Base-by-base conservation (phyloP, 371 early-diverging fungal species). In the Zopfochytrium polystomum region DNA sequence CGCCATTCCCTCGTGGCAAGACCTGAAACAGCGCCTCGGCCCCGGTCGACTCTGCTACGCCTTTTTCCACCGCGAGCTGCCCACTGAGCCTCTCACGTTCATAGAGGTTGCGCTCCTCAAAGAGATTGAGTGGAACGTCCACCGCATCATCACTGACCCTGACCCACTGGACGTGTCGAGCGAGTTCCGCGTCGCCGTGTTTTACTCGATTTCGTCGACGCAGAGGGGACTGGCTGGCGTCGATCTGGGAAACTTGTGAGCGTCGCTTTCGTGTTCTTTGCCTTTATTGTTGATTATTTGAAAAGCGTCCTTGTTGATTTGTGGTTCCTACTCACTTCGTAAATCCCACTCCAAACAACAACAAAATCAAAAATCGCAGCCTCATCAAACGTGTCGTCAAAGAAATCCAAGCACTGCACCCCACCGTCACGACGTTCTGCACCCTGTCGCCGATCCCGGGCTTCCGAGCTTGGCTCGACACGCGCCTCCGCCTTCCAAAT, bases 361-460 rank as follows among this genome's bases (percentile, higher is more conserved):
- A n/a, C n/a, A n/a, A n/a, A n/a, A n/a, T n/a, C n/a, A n/a, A n/a
- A n/a, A n/a, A n/a, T 20, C 22, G 15, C 2, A 63, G 63, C 62
- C 69, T 94, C 60, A 90, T 94, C 68, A 92, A 92, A 67, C 80
- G 88, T 11, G 93, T 88, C 0, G 88, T 92, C 2, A 74, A 79
- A 18, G 84, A 86, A 33, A 72, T 93, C 23, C 81, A 87, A 63
- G 52, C 57, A 9, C 76, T 84, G 33, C 73, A 81, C 56, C 88
- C 91, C 5, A 73, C 77, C 33, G 70, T 93, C 29, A 56, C 75
- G 3, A 87, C 87, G 0, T 94, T 92, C 66, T 84, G 84, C 57
- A 94, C 95, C 0, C 69, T 94, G 7, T 90, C 90, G 50, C 95
- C 95, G 0, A 81, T 94, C 42, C 93, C 95, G 3, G 78, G 83